phyloP scores from a whole-genome alignment of 225 moss, liverwort and hornwort species.

The Thuidium tamariscinum region DNA sequence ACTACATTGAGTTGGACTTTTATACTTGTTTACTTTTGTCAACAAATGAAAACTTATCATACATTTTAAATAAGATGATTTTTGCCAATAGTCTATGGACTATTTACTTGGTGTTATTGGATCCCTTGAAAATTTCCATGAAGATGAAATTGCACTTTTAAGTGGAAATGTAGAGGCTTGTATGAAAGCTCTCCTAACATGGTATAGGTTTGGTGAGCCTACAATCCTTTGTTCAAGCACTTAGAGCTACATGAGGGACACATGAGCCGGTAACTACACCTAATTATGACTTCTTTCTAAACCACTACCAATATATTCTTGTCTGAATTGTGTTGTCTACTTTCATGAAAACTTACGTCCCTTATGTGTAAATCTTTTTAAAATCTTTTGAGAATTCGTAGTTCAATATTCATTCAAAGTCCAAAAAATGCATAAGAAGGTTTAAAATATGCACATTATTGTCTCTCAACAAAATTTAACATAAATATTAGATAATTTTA shows the following conservation, averaged over 20 bases:
- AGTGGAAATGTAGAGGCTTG: background rate
- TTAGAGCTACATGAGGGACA: too few relatives aligned
- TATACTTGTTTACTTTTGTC: background rate
- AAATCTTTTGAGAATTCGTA: background rate
- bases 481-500: background rate
- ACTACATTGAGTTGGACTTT: background rate
- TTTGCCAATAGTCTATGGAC: background rate
- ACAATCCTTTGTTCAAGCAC: background rate
- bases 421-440: background rate
- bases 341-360: background rate
- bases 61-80: background rate
- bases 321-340: background rate
- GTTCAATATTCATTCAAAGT: rapidly evolving
- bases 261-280: rapidly evolving
- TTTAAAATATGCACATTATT: background rate
- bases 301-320: rapidly evolving
- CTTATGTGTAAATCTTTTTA: rapidly evolving
- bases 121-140: background rate
- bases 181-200: background rate
- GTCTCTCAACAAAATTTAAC: background rate
- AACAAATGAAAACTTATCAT: background rate
- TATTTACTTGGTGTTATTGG: background rate
- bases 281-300: background rate
- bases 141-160: background rate
- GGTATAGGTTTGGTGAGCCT: background rate